These are phyloP conservation scores for Suhomyces atakaporum DNA, from an alignment of 1,139 yeast genomes.

Conservation along the genomic window DNA sequence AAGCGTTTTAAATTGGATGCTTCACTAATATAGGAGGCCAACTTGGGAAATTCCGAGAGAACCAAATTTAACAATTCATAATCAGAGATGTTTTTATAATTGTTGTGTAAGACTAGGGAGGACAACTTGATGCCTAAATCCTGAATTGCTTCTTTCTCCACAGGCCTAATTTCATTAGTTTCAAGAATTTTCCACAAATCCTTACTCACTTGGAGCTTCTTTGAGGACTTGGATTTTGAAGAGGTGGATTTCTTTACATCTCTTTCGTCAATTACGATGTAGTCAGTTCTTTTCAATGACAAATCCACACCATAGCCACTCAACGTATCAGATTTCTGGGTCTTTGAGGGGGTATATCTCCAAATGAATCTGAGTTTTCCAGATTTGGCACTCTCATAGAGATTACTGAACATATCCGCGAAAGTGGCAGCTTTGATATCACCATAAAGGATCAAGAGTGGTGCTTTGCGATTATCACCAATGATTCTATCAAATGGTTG, in stretches of 20 bases:
- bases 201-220: slow-evolving; percentile 9
- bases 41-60: slow-evolving; percentile 54
- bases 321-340: slow-evolving; percentile 34
- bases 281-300: slow-evolving; percentile 63
- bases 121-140: slow-evolving; percentile 50
- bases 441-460: slow-evolving; percentile 51
- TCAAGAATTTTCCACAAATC: slow-evolving; percentile 16
- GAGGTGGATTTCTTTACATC: slow-evolving; percentile 21
- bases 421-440: slow-evolving; percentile 52
- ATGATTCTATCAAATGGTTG: slow-evolving; percentile 61
- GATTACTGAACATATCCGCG: slow-evolving; percentile 55
- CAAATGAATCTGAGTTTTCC: slow-evolving; percentile 76
- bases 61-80: slow-evolving; percentile 37
- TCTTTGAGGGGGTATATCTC: slow-evolving; percentile 56
- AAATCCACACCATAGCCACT: slow-evolving; percentile 71
- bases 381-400: slow-evolving; percentile 58
- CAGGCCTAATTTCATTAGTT: slow-evolving; percentile 6
- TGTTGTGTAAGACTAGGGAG: slow-evolving; percentile 39
- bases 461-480: slow-evolving; percentile 47
- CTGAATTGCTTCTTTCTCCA: slow-evolving; percentile 28
- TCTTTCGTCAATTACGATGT: slow-evolving; percentile 63
- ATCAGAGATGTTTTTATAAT: slow-evolving; percentile 25
- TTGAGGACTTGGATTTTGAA: slow-evolving; percentile 1
- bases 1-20: slow-evolving; percentile 11
- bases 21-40: slow-evolving; percentile 35